phyloP scores from a whole-genome alignment of 1,284 basidiomycete genomes.

The Athelia psychrophila region DNA sequence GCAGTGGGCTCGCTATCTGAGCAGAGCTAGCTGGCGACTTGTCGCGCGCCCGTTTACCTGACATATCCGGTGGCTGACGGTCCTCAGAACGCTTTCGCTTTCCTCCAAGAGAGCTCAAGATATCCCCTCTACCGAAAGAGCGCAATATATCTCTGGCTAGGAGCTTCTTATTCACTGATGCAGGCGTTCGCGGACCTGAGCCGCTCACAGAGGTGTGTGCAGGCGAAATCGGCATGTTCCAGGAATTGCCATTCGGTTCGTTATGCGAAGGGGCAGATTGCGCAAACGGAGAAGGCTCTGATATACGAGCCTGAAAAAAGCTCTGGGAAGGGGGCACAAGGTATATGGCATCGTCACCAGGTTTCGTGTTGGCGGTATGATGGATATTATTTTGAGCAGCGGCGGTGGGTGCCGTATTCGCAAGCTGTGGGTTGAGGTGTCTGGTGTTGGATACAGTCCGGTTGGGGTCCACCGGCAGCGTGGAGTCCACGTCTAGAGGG shows the following conservation, averaged over 20 bases:
- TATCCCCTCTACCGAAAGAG: conserved; percentile 33
- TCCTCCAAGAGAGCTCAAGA: not conserved
- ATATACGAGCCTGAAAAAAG: too few relatives aligned
- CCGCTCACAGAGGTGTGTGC: not conserved
- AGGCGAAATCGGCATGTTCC: not conserved
- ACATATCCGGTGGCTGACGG: not conserved
- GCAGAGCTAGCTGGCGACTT: conserved; percentile 4
- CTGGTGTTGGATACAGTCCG: too few relatives aligned
- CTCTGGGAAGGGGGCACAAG: too few relatives aligned
- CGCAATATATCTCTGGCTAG: conserved; percentile 42
- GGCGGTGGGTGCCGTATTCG: too few relatives aligned
- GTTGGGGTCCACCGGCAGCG: too few relatives aligned
- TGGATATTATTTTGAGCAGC: too few relatives aligned
- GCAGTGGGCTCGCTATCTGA: not conserved
- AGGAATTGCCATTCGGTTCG: not conserved
- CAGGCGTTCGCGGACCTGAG: conserved; percentile 23
- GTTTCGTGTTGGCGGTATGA: too few relatives aligned
- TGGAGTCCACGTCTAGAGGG: too few relatives aligned
- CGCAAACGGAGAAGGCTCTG: not conserved
- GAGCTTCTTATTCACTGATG: conserved; percentile 33
- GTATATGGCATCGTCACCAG: too few relatives aligned
- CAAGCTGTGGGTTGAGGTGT: too few relatives aligned
- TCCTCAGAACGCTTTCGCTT: not conserved
- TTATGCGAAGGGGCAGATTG: not conserved
- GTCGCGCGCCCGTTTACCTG: not conserved